Evolutionary conservation across 768 basidiomycete species (phyloP).

Genomic region (Boletales sp.): DNA sequence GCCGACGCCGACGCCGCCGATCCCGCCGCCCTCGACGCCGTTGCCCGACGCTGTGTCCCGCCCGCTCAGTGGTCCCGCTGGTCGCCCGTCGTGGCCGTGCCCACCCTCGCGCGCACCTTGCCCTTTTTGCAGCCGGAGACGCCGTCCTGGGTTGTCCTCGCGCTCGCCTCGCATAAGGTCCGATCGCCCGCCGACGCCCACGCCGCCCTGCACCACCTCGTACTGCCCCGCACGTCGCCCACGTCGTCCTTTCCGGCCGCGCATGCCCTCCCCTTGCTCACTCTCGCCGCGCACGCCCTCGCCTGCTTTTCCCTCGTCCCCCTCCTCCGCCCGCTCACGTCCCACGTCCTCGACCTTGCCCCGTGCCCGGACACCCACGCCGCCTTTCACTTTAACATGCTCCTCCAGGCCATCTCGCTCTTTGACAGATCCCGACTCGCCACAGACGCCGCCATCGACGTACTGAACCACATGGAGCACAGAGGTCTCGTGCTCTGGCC

Average conservation of each 20-base stretch:
- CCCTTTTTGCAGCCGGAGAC: conserved; percentile 14
- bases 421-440: conserved; percentile 38
- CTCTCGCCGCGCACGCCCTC: conserved; percentile 41
- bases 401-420: conserved; percentile 49
- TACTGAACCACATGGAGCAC: conserved; percentile 47
- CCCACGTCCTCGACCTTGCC: conserved; percentile 40
- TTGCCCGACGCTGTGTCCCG: background rate
- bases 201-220: conserved; percentile 41
- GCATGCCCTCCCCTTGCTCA: too few species aligned
- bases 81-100: conserved; percentile 34
- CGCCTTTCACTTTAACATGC: conserved; percentile 43
- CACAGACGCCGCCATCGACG: conserved; percentile 36
- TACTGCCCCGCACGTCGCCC: too few species aligned
- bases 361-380: conserved; percentile 18
- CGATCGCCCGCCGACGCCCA: conserved; percentile 43
- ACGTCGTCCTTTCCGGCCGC: conserved; percentile 24
- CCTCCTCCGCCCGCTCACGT: conserved; percentile 43
- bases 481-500: conserved; percentile 39
- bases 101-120: conserved; percentile 33
- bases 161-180: conserved; percentile 46
- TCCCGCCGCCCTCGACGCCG: too few species aligned
- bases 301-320: conserved; percentile 46
- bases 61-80: conserved; percentile 38
- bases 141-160: conserved; percentile 49
- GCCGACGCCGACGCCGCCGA: too few species aligned